Percentiles rank a stretch among this genome's conserved stretches.
phyloP scores from a whole-genome alignment of 73 alveolate genomes.

The Stentor coeruleus region DNA sequence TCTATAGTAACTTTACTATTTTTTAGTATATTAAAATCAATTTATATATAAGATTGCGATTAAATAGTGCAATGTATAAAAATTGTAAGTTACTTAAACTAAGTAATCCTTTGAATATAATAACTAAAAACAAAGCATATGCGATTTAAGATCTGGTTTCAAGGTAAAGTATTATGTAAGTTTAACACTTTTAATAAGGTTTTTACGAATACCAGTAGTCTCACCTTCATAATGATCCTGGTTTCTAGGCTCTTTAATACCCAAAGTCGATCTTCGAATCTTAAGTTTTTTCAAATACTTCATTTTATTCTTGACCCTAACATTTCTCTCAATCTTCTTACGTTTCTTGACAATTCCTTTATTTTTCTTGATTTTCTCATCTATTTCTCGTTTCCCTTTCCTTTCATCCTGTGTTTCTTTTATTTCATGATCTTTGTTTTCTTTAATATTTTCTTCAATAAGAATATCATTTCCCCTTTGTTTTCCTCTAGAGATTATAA shows the following conservation, averaged over 20 bases:
- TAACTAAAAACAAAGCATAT: too few relatives aligned
- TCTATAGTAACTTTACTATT: too few relatives aligned
- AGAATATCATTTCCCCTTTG: not conserved
- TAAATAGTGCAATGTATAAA: too few relatives aligned
- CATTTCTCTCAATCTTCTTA: constrained; percentile 27
- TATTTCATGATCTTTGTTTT: not conserved
- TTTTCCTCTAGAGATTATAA: not conserved
- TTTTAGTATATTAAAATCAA: too few relatives aligned
- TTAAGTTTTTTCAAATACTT: constrained; percentile 15
- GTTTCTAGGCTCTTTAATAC: not conserved
- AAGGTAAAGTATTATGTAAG: too few relatives aligned
- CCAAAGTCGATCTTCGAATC: not conserved
- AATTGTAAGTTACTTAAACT: too few relatives aligned
- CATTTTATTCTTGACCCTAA: constrained; percentile 22
- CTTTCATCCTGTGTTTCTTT: not conserved
- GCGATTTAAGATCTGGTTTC: too few relatives aligned
- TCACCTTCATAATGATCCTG: constrained; percentile 21
- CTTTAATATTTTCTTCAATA: not conserved
- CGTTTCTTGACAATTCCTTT: constrained; percentile 23
- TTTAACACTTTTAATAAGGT: constrained; percentile 22
- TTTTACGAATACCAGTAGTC: constrained; percentile 22
- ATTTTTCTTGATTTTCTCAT: constrained; percentile 4
- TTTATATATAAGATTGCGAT: too few relatives aligned
- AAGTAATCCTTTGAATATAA: too few relatives aligned
- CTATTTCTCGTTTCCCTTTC: not conserved